Evolutionary conservation across 371 early-diverging fungal species (phyloP).

Genomic region (Mucor indicus): DNA sequence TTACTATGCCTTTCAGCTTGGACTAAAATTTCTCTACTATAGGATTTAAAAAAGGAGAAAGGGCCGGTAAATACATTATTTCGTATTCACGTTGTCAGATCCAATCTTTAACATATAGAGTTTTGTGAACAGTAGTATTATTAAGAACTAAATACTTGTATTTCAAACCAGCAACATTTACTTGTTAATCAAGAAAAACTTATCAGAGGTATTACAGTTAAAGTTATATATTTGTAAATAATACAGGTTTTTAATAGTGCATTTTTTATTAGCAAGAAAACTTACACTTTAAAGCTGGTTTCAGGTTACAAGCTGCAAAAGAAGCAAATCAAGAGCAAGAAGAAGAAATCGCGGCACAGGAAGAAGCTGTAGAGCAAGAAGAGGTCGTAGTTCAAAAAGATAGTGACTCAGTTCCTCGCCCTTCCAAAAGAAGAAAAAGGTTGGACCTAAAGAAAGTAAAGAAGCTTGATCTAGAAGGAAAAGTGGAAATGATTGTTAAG

Average conservation of each 20-base stretch:
- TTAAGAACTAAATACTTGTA: too few species aligned
- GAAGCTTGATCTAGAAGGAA: slow-evolving; percentile 1
- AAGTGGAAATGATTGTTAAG: slow-evolving; percentile 5
- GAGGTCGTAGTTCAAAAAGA: slow-evolving; percentile 1
- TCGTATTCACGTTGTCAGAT: too few species aligned
- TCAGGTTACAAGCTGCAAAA: slow-evolving; percentile 1
- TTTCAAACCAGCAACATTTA: too few species aligned
- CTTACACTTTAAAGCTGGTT: background rate
- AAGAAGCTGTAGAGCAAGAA: background rate
- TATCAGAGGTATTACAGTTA: background rate
- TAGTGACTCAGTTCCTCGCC: background rate
- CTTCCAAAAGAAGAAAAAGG: slow-evolving; percentile 1
- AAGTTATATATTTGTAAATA: slow-evolving; percentile 1
- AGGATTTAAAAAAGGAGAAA: too few species aligned
- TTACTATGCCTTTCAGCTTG: too few species aligned
- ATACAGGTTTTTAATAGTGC: background rate
- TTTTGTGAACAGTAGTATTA: too few species aligned
- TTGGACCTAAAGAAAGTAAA: slow-evolving; percentile 1
- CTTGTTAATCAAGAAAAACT: background rate
- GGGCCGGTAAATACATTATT: too few species aligned
- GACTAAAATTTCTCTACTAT: too few species aligned
- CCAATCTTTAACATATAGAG: too few species aligned
- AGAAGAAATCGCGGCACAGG: slow-evolving; percentile 1
- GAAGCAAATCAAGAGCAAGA: slow-evolving; percentile 1
- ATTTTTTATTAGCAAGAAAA: background rate